A percentile compares a stretch with the other conserved stretches of the same genome.
Conservation (phyloP, 768 basidiomycete genomes). For the Dictyophora rubrovolvata region DNA sequence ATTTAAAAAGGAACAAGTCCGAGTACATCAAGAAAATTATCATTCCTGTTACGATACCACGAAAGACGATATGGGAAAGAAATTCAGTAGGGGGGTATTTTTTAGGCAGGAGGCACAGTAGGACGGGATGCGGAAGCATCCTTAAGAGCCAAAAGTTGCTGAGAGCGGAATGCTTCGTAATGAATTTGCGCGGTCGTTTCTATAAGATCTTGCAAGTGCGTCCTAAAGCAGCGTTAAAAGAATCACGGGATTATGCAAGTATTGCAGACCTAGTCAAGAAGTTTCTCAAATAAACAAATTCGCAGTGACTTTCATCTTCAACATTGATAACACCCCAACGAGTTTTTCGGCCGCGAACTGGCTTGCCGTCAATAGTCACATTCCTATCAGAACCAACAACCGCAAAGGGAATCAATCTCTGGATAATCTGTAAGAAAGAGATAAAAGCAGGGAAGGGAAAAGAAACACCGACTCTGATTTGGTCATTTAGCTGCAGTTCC, state of each 20-base stretch:
- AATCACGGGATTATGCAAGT: background rate
- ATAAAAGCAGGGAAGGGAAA: background rate
- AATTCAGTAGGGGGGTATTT: background rate
- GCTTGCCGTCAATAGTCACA: conserved; percentile 91
- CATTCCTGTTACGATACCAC: background rate
- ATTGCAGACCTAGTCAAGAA: conserved; percentile 75
- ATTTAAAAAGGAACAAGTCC: background rate
- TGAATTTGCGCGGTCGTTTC: conserved; percentile 99
- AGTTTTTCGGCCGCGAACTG: conserved; percentile 93
- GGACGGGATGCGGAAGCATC: conserved; percentile 29
- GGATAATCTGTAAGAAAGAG: background rate
- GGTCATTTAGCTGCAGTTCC: conserved; percentile 81
- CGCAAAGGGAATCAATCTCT: conserved; percentile 95
- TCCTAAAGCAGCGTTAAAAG: conserved; percentile 35
- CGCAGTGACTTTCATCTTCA: conserved; percentile 94
- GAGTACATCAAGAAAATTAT: background rate
- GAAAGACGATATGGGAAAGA: background rate
- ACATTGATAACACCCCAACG: conserved; percentile 99
- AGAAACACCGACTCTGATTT: conserved; percentile 61
- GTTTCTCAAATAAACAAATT: conserved; percentile 94
- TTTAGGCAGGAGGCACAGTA: conserved; percentile 2
- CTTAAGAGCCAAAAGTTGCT: conserved; percentile 94
- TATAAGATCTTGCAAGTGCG: conserved; percentile 96
- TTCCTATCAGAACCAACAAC: conserved; percentile 95
- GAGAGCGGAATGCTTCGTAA: conserved; percentile 99